Evolutionary conservation across 371 early-diverging fungal genomes (phyloP).

Genomic region (Dipsacomyces acuminosporus): DNA sequence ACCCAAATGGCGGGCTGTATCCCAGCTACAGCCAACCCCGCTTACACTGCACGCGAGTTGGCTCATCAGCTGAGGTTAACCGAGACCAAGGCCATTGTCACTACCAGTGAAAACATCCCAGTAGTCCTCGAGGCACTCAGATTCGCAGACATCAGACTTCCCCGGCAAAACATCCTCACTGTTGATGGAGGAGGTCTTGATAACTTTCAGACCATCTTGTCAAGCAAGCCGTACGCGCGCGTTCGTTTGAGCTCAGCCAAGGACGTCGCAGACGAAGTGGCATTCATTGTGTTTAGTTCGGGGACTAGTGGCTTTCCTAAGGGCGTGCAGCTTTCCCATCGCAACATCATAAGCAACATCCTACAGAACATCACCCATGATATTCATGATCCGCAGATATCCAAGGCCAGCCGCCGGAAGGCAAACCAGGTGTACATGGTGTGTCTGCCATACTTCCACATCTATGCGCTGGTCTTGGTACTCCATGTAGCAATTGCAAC

Average conservation of each 20-base stretch:
- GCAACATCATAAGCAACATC: constrained; percentile 47
- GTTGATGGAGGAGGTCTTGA: constrained; percentile 6
- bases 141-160: not conserved
- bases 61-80: constrained; percentile 39
- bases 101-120: not conserved
- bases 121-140: constrained; percentile 4
- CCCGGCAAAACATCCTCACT: constrained; percentile 5
- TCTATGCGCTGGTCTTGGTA: constrained; percentile 55
- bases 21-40: constrained; percentile 62
- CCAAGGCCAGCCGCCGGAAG: constrained; percentile 6
- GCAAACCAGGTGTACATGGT: constrained; percentile 40
- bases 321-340: constrained; percentile 53
- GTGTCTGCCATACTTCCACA: constrained; percentile 72
- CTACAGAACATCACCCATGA: constrained; percentile 7
- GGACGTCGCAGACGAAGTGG: constrained; percentile 22
- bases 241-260: not conserved
- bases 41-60: constrained; percentile 64
- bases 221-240: not conserved
- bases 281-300: constrained; percentile 75
- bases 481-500: constrained; percentile 21
- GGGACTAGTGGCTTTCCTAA: constrained; percentile 62
- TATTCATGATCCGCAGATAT: not conserved
- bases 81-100: constrained; percentile 9
- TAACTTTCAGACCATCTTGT: not conserved
- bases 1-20: constrained; percentile 54